Evolutionary conservation across 2,329 filamentous ascomycete genomes (phyloP).

Genomic region (Monilinia laxa): DNA sequence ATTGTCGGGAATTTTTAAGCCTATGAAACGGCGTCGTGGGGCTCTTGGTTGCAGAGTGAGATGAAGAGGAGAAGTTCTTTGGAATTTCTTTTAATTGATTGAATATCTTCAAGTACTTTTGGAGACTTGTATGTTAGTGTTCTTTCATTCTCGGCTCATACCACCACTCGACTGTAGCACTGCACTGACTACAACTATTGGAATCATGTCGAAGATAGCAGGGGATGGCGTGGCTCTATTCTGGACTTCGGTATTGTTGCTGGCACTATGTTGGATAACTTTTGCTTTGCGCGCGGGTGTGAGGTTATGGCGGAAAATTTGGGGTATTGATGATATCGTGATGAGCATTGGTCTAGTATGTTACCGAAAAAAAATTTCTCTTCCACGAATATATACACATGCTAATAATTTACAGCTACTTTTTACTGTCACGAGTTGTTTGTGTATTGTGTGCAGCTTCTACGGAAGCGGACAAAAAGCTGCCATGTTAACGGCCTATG

Average conservation of each 20-base stretch:
- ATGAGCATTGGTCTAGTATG: constrained; percentile 37
- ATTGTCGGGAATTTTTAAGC: not conserved
- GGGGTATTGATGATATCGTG: constrained; percentile 36
- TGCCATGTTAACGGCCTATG: constrained; percentile 23
- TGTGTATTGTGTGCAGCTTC: constrained; percentile 37
- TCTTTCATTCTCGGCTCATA: not conserved
- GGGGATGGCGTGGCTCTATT: constrained; percentile 37
- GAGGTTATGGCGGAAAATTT: constrained; percentile 35
- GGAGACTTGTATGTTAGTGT: not conserved
- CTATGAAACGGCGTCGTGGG: not conserved
- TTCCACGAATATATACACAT: not conserved
- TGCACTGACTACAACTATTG: not conserved
- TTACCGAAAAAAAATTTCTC: constrained; percentile 2
- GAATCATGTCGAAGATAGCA: constrained; percentile 33
- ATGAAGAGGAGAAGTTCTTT: not conserved
- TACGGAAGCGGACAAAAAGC: constrained; percentile 37
- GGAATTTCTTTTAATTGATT: constrained; percentile 4
- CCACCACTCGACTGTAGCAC: not conserved
- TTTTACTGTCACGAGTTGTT: constrained; percentile 15
- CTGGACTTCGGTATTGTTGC: constrained; percentile 33
- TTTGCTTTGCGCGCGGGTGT: constrained; percentile 32
- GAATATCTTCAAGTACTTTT: not conserved
- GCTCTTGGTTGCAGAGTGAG: not conserved
- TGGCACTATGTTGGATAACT: constrained; percentile 34
- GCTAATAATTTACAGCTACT: not conserved